Evolutionary conservation across 2,329 filamentous ascomycete species (phyloP).

Genomic region (Sporothrix variecibatus): DNA sequence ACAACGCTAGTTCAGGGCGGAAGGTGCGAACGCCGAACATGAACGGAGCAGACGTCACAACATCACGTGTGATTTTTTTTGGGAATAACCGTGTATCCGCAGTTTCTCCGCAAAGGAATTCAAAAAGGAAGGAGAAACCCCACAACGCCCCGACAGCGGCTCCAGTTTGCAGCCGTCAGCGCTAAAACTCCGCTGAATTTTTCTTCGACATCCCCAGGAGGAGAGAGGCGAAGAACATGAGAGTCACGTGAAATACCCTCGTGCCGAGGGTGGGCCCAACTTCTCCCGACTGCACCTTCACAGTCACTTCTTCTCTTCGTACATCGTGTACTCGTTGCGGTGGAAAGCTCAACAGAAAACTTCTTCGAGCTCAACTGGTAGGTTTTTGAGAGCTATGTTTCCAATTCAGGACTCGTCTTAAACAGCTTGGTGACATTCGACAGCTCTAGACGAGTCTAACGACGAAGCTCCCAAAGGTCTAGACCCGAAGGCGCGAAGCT

Average conservation of each 20-base stretch:
- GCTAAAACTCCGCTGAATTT: neutral
- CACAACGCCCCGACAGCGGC: neutral
- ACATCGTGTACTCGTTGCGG: neutral
- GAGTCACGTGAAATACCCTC: neutral
- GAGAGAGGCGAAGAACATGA: too few relatives aligned
- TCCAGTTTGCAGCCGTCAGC: neutral
- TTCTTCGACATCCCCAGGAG: neutral
- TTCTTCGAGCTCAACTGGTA: neutral
- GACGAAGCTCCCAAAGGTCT: neutral
- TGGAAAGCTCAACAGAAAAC: neutral
- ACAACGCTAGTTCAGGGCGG: neutral
- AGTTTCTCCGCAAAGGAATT: slow-evolving; percentile 67
- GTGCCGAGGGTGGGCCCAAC: neutral
- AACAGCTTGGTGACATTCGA: neutral
- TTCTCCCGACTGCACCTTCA: neutral
- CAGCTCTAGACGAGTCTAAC: neutral
- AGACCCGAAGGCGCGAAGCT: neutral
- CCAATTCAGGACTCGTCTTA: neutral
- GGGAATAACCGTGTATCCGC: neutral
- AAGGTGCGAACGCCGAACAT: neutral
- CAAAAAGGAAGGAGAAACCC: neutral
- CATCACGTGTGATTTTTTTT: neutral
- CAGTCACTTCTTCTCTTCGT: too few relatives aligned
- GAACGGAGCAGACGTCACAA: neutral
- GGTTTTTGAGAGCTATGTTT: neutral